These are phyloP conservation scores for Colletotrichum liriopes DNA, from an alignment of 2,329 filamentous ascomycete species.

Conservation along the genomic window DNA sequence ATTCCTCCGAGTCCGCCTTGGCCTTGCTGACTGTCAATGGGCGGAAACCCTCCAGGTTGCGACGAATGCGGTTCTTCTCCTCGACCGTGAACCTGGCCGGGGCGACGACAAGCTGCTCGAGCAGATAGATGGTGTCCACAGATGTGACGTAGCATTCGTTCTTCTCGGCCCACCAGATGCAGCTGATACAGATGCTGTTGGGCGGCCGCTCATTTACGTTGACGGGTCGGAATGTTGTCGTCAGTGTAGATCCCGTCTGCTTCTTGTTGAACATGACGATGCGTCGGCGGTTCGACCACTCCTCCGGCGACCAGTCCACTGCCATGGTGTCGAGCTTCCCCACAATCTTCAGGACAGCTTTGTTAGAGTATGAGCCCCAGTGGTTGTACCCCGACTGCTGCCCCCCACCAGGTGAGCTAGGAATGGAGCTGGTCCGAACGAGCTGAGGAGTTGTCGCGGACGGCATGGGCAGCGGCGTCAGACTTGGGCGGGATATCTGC, in stretches of 20 bases:
- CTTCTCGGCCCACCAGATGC: constrained; percentile 97
- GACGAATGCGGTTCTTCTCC: constrained; percentile 97
- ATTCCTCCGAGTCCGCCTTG: constrained; percentile 93
- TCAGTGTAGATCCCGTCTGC: constrained; percentile 86
- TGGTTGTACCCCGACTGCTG: constrained; percentile 76
- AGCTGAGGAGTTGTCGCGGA: constrained; percentile 64
- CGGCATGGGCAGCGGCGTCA: constrained; percentile 66
- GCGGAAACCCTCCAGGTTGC: constrained; percentile 95
- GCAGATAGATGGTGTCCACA: constrained; percentile 95
- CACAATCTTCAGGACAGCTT: constrained; percentile 87
- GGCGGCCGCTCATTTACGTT: constrained; percentile 83
- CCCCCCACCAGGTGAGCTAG: constrained; percentile 55
- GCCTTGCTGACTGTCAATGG: constrained; percentile 94
- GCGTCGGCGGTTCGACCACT: constrained; percentile 83
- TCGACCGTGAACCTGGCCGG: constrained; percentile 90
- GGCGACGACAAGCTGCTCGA: constrained; percentile 87
- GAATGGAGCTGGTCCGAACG: constrained; percentile 71
- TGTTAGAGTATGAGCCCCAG: constrained; percentile 86
- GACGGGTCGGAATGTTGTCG: constrained; percentile 84
- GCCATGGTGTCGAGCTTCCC: constrained; percentile 90
- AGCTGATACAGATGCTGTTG: constrained; percentile 95
- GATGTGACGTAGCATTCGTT: constrained; percentile 94
- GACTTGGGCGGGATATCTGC: constrained; percentile 61
- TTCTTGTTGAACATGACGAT: constrained; percentile 91
- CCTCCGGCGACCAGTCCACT: constrained; percentile 85